phyloP scores from a whole-genome alignment of 2,329 filamentous ascomycete species.

The Claviceps sp. region DNA sequence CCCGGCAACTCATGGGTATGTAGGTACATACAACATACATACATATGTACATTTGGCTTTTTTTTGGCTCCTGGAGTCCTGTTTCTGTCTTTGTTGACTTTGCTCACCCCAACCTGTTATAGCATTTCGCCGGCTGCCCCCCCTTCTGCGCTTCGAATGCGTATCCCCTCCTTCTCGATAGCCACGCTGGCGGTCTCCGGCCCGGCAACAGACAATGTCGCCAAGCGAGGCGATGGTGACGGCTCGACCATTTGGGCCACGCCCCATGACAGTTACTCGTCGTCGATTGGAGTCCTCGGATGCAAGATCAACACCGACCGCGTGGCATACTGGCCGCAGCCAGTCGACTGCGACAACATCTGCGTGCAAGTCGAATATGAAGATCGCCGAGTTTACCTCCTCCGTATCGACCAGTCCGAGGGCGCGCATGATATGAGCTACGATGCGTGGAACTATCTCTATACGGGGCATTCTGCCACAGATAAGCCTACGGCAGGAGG shows the following conservation, averaged over 20 bases:
- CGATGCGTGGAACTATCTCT: slow-evolving; percentile 50
- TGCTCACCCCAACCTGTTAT: too few relatives aligned
- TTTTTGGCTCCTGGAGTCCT: too few relatives aligned
- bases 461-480: slow-evolving; percentile 32
- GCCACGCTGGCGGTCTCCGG: neutral
- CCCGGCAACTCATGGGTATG: too few relatives aligned
- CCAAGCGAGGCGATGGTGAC: slow-evolving; percentile 6
- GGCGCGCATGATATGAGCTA: slow-evolving; percentile 47
- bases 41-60: too few relatives aligned
- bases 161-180: neutral
- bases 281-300: slow-evolving; percentile 44
- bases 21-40: too few relatives aligned
- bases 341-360: slow-evolving; percentile 40
- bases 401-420: slow-evolving; percentile 42
- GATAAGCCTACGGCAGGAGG: slow-evolving; percentile 34
- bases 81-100: neutral
- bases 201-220: neutral
- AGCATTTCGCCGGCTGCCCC: neutral
- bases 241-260: slow-evolving; percentile 24
- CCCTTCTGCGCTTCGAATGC: neutral
- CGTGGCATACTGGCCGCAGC: slow-evolving; percentile 46
- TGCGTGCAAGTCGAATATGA: slow-evolving; percentile 39
- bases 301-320: slow-evolving; percentile 49
- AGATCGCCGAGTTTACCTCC: slow-evolving; percentile 40
- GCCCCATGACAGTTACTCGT: slow-evolving; percentile 44